phyloP scores from a whole-genome alignment of 2,329 filamentous ascomycete species.

The Ilyonectria mors-panacis region DNA sequence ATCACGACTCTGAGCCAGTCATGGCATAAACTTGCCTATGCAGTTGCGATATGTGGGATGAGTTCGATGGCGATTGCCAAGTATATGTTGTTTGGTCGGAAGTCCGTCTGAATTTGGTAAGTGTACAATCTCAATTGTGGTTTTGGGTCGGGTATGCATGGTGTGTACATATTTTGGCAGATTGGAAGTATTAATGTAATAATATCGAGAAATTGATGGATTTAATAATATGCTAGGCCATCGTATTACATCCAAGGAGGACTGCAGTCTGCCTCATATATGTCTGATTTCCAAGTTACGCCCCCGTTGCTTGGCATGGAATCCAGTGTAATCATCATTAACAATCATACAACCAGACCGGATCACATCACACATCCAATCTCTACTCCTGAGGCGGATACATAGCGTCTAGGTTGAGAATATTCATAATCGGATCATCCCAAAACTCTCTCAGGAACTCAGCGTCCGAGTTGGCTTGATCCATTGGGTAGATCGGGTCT shows the following conservation, averaged over 20 bases:
- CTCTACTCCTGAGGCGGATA: conserved; percentile 15
- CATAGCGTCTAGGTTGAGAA: conserved; percentile 27
- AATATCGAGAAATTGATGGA: too few species aligned
- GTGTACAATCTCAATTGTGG: not conserved
- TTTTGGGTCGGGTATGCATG: not conserved
- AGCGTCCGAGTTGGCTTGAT: conserved; percentile 7
- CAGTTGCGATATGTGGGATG: conserved; percentile 6
- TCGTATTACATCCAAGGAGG: too few species aligned
- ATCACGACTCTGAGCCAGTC: not conserved
- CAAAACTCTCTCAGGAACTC: conserved; percentile 34
- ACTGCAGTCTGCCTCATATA: too few species aligned
- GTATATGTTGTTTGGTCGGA: not conserved
- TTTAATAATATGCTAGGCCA: too few species aligned
- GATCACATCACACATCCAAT: not conserved
- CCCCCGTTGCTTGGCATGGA: too few species aligned
- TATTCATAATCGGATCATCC: conserved; percentile 34
- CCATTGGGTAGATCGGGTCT: not conserved
- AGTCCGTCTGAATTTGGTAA: not conserved
- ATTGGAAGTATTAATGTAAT: too few species aligned
- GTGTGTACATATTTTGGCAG: too few species aligned
- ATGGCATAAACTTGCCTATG: not conserved
- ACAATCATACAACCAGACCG: not conserved
- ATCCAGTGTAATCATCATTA: not conserved
- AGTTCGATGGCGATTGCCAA: not conserved
- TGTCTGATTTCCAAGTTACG: too few species aligned